Evolutionary conservation across 768 basidiomycete genomes (phyloP), one percentile per base, ranked within the genome.

Genomic region (Postia placenta): DNA sequence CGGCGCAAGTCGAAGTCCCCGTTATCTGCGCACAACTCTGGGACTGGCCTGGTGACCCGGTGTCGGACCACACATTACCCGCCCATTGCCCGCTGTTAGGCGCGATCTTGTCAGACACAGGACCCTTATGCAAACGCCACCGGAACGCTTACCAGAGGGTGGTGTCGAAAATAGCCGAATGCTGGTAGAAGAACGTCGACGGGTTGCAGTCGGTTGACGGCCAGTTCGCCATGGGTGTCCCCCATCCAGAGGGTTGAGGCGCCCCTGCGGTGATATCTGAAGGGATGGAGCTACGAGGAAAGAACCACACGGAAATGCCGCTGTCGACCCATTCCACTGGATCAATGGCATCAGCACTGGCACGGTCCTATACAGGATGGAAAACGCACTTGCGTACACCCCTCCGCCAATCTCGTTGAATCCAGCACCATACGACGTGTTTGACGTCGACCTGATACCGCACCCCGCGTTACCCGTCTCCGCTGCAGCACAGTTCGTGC

Each of bases 351-450:
- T 42, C n/a, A 17, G 26, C 40, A 9, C 3, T 47, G 9, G 42
- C n/a, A 35, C 33, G 33, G n/a, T 35, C n/a, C 33, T n/a, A 9
- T 35, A 35, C 9, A 28, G 23, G 20, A 51, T 43, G 36, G n/a
- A 25, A 49, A 22, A 80, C 88, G 64, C 59, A 92, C 90, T 90
- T 46, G 87, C 88, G 69, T 92, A 95, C 39, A 92, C 86, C 55
- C 93, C 93, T 33, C 93, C 93, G 15, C 81, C 80, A 57, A 77
- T 83, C 19, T 62, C 65, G 65, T 97, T 97, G 73, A 94, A 97
- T 5, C 73, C 81, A 20, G 74, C 66, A 24, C 93, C 93, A 61
- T 87, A 95, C 5, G 84, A 82, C 52, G 78, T 81, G 49, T 63
- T 67, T 45, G 73, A 70, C 20, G 64, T 63, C 15, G 85, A 77